These are phyloP conservation scores for Phytophthora agathidicida DNA, from an alignment of 352 stramenopile genomes.

Conservation along the genomic window DNA sequence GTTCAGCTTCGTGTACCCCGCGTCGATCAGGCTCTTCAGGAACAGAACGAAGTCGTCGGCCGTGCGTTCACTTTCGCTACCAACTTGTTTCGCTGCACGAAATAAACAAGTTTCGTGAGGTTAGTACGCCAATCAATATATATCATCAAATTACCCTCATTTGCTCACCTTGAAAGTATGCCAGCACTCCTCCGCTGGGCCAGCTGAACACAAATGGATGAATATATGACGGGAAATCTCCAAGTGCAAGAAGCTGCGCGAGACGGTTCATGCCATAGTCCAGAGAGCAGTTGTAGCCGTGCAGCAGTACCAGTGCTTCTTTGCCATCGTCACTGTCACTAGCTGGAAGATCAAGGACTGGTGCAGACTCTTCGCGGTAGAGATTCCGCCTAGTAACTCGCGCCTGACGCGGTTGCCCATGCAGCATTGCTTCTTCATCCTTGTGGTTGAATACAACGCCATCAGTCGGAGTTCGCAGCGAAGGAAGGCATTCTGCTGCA, in stretches of 20 bases:
- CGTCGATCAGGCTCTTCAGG: conserved; percentile 64
- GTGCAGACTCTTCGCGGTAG: conserved; percentile 40
- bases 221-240: conserved; percentile 68
- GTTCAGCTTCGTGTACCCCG: conserved; percentile 66
- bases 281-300: conserved; percentile 76
- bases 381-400: conserved; percentile 30
- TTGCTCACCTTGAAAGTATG: conserved; percentile 59
- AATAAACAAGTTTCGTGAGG: neutral
- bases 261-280: conserved; percentile 69
- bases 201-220: conserved; percentile 82
- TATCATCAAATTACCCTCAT: neutral
- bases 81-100: conserved; percentile 40
- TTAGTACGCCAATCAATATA: neutral
- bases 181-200: conserved; percentile 62
- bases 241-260: conserved; percentile 63
- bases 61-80: conserved; percentile 52
- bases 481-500: conserved; percentile 44
- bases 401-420: conserved; percentile 4
- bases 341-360: conserved; percentile 28
- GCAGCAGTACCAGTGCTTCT: conserved; percentile 69
- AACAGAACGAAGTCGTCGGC: conserved; percentile 50
- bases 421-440: conserved; percentile 24
- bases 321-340: conserved; percentile 34
- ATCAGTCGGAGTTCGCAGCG: conserved; percentile 55
- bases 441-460: conserved; percentile 55